These are phyloP conservation scores for Colletotrichum cereale DNA, from an alignment of 2,329 filamentous ascomycete species.

Conservation along the genomic window DNA sequence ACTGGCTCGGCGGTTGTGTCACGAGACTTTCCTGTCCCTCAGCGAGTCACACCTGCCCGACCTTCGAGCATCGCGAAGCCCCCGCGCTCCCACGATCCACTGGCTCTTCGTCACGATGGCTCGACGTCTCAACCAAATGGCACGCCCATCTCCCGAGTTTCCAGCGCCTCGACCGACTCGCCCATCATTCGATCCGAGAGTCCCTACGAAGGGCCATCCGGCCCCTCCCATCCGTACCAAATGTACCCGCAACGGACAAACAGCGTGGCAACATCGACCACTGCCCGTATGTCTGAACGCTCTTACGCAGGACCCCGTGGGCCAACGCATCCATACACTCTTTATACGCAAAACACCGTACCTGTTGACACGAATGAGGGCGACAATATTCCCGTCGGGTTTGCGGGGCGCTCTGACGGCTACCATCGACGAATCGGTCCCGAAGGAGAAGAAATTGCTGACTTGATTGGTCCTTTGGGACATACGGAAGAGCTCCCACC, in stretches of 20 bases:
- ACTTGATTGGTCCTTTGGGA: conserved; percentile 87
- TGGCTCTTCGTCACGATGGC: conserved; percentile 66
- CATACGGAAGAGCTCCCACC: conserved; percentile 93
- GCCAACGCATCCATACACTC: conserved; percentile 86
- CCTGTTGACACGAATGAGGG: conserved; percentile 61
- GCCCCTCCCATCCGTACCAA: conserved; percentile 85
- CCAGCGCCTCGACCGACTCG: conserved; percentile 53
- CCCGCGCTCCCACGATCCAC: conserved; percentile 61
- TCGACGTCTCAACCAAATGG: conserved; percentile 44
- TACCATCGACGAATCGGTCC: conserved; percentile 82
- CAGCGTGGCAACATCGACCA: conserved; percentile 80
- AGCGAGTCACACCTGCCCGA: conserved; percentile 49
- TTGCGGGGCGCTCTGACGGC: conserved; percentile 73
- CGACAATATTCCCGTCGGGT: conserved; percentile 76
- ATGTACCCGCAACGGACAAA: conserved; percentile 83
- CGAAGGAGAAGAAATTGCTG: conserved; percentile 87
- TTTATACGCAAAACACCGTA: conserved; percentile 86
- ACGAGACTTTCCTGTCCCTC: conserved; percentile 24
- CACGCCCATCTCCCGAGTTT: conserved; percentile 38
- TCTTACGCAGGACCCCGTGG: conserved; percentile 72
- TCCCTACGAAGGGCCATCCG: conserved; percentile 77
- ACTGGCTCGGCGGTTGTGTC: conserved; percentile 39
- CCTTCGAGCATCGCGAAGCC: conserved; percentile 70
- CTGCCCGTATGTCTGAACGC: conserved; percentile 68
- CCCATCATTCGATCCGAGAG: conserved; percentile 63